Evolutionary conservation across 1,284 basidiomycete genomes (phyloP), one percentile per base, ranked within the genome.

Genomic region (Trichosporon sp.): DNA sequence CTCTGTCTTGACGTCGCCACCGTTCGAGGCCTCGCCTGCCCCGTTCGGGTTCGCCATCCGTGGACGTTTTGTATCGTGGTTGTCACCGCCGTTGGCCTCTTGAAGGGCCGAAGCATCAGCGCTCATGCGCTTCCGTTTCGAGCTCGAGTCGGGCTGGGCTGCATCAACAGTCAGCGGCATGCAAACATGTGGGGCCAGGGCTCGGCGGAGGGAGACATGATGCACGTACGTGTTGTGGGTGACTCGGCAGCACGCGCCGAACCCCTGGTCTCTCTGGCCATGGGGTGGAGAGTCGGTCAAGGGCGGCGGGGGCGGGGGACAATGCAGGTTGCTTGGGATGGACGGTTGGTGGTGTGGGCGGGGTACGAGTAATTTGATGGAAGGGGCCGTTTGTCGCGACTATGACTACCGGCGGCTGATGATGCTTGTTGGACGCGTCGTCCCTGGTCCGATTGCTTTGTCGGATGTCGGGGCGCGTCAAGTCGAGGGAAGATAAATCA

Each of bases 41-140:
- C 56, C 56, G 27, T 60, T 60, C 56, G 56, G 56, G 27, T 60
- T 60, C 13, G 44, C 53, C 69, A 68, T 29, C 8, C 70, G 38
- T 60, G 38, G 42, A 5, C 74, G 64, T 65, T 72, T 70, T 56
- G 47, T 67, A 9, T 71, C 72, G 56, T 68, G 69, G 25, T 47
- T 34, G 15, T 66, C 69, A 67, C 34, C 23, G n/a, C 60, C 65
- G 9, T 56, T 62, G 2, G 64, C 32, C 21, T 62, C 67, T 58
- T 25, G 56, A 29, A 34, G 2, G 35, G 67, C 60, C 21, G 53
- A 53, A 1, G 62, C 38, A 25, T 63, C 62, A 12, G 53, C 27
- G 18, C 12, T 38, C 27, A 32, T 56, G 13, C 75, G 69, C 65
- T 76, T 76, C 13, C 75, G 74, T 62, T 76, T 76, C 1, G 66